Evolutionary conservation across 495 filamentous ascomycete genomes (phyloP).

Genomic region (Cenococcum geophilum): DNA sequence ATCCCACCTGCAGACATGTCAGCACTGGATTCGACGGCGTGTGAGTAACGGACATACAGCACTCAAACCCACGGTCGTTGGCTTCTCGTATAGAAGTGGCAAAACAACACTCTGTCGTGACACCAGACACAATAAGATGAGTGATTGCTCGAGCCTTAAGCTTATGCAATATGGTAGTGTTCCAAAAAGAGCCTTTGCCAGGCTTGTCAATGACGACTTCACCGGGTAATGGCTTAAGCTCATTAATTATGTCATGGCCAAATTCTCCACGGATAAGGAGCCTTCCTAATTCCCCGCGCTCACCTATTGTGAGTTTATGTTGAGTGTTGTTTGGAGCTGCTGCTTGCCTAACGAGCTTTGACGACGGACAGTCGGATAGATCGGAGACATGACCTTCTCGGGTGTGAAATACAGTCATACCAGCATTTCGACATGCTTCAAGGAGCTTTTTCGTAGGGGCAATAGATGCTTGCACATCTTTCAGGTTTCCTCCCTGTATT

Average conservation of each 20-base stretch:
- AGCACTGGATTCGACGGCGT: slow-evolving; percentile 28
- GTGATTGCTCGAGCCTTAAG: slow-evolving; percentile 35
- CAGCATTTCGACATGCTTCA: slow-evolving; percentile 50
- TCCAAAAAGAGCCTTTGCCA: slow-evolving; percentile 37
- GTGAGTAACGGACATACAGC: slow-evolving; percentile 37
- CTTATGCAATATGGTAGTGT: slow-evolving; percentile 34
- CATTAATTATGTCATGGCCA: slow-evolving; percentile 42
- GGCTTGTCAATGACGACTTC: slow-evolving; percentile 38
- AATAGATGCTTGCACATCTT: slow-evolving; percentile 40
- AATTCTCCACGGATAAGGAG: slow-evolving; percentile 28
- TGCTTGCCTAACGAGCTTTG: slow-evolving; percentile 45
- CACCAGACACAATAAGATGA: slow-evolving; percentile 34
- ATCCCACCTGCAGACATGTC: slow-evolving; percentile 37
- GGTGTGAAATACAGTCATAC: slow-evolving; percentile 33
- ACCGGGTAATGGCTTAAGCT: slow-evolving; percentile 32
- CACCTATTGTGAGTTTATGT: slow-evolving; percentile 45
- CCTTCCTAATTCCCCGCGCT: slow-evolving; percentile 41
- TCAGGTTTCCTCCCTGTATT: slow-evolving; percentile 42
- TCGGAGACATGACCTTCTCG: slow-evolving; percentile 44
- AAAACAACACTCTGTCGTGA: slow-evolving; percentile 37
- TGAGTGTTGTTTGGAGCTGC: slow-evolving; percentile 40
- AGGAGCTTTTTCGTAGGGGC: slow-evolving; percentile 46
- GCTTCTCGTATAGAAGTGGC: slow-evolving; percentile 35
- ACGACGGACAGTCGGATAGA: slow-evolving; percentile 48
- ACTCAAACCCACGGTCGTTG: slow-evolving; percentile 36